Percentiles rank a stretch among this genome's conserved stretches.
Evolutionary conservation across 225 moss, liverwort and hornwort species (phyloP).

Genomic region (Anthoceros angustus): DNA sequence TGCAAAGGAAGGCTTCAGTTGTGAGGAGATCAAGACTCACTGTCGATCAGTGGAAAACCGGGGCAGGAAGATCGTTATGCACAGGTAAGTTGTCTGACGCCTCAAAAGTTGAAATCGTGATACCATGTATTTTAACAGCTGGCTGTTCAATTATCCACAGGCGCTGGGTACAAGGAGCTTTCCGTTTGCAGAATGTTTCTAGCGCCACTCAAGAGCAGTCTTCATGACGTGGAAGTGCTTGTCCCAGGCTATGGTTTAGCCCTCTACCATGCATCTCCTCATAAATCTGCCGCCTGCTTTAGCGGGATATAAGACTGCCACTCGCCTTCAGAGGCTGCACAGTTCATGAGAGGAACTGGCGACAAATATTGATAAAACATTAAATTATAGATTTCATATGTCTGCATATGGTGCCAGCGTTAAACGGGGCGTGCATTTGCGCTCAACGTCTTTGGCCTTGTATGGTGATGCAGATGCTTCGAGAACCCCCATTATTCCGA

Average conservation of each 20-base stretch:
- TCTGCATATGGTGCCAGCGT: too few species aligned
- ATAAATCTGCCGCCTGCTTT: too few species aligned
- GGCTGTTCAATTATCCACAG: conserved; percentile 15
- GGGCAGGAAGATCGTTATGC: conserved; percentile 71
- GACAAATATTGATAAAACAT: too few species aligned
- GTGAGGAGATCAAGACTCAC: conserved; percentile 59
- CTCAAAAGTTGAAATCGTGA: neutral
- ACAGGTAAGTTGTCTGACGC: conserved; percentile 28
- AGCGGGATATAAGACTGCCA: too few species aligned
- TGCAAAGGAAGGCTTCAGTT: conserved; percentile 38
- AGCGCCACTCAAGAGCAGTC: too few species aligned
- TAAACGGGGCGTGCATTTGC: too few species aligned
- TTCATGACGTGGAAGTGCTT: too few species aligned
- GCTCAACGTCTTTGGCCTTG: neutral
- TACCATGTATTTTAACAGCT: neutral
- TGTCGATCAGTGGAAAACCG: conserved; percentile 52
- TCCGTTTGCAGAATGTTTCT: conserved; percentile 10
- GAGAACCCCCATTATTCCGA: neutral
- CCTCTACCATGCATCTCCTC: too few species aligned
- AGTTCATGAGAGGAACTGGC: too few species aligned
- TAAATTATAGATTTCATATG: too few species aligned
- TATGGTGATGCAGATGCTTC: neutral
- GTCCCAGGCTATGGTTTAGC: too few species aligned
- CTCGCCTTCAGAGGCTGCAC: too few species aligned
- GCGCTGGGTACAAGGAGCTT: conserved; percentile 92